Conservation (phyloP, 352 stramenopile species). For the Globisporangium paroecandrum region DNA sequence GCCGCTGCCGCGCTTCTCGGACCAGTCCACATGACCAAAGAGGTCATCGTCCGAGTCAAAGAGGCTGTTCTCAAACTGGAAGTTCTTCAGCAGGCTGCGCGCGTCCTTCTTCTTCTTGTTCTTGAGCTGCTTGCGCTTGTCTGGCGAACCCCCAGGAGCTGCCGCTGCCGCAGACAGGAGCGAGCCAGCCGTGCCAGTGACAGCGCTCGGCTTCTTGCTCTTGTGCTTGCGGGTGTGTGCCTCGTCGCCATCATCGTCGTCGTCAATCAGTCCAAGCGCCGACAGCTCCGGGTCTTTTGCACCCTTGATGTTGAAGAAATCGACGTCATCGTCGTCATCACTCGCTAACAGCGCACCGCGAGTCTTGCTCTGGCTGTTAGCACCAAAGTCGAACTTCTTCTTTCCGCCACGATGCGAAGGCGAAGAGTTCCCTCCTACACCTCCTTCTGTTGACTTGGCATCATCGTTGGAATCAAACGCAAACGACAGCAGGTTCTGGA, state of each 20-base stretch:
- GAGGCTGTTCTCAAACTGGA: constrained; percentile 86
- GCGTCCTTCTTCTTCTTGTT: constrained; percentile 76
- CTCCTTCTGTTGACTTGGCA: neutral
- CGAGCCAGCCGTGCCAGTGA: constrained; percentile 18
- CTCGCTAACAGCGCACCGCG: neutral
- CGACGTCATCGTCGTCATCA: constrained; percentile 21
- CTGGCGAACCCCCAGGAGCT: constrained; percentile 10
- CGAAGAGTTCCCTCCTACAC: neutral
- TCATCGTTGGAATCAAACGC: constrained; percentile 44
- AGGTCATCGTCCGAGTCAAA: constrained; percentile 65
- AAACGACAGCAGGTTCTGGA: constrained; percentile 79
- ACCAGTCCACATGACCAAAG: constrained; percentile 79
- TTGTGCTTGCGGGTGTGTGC: constrained; percentile 34
- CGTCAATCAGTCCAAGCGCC: constrained; percentile 40
- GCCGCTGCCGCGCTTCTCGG: constrained; percentile 24
- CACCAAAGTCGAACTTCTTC: constrained; percentile 24
- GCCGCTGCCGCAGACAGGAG: constrained; percentile 28
- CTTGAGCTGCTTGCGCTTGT: constrained; percentile 59
- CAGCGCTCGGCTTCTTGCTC: constrained; percentile 23
- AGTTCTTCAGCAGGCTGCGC: constrained; percentile 69
- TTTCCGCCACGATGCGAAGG: constrained; percentile 5
- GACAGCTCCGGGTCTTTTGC: constrained; percentile 37
- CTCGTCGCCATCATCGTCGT: constrained; percentile 21
- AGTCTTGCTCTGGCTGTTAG: constrained; percentile 3
- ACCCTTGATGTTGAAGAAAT: constrained; percentile 28